Evolutionary conservation across 1,284 basidiomycete genomes (phyloP), one percentile per base, ranked within the genome.

Genomic region (Malassezia arunalokei): DNA sequence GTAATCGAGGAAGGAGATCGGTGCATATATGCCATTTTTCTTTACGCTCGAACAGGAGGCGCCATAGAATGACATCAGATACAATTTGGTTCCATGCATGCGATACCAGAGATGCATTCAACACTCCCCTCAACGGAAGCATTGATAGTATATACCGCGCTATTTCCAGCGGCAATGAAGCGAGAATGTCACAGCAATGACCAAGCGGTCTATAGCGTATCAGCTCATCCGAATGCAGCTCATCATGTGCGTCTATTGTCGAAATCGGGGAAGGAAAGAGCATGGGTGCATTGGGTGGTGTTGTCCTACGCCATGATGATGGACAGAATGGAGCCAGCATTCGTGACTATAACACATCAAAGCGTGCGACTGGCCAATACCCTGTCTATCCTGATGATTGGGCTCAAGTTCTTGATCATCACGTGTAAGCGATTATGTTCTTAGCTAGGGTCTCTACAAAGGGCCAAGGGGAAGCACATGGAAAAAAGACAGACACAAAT

Each of bases 61-160:
- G 47, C 53, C 53, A 55, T 12, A 55, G 32, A 15, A 29, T 8
- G 15, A 42, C 30, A 15, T 55, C 33, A 1, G 30, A 20, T 8
- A 47, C 35, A n/a, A 55, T 29, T 4, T n/a, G 28, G 28, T 55
- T 29, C 53, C 53, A 55, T 1, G 27, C 14, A 6, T 29, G 42
- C 11, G 37, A 38, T 6, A 55, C 53, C 2, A n/a, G 35, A 8
- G 43, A 24, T 12, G 53, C 48, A 14, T 20, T 12, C 5, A 55
- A 28, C 7, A 55, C 48, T 28, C 50, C 53, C 14, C 3, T 15
- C 7, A 28, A 14, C 5, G 35, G 30, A 3, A 55, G 48, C 12
- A 42, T 14, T 0, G 53, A 41, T 3, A 55, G 41, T 37, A 48
- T 50, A 40, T 48, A 40, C 6, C 49, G 8, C 12, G 47, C 48